A percentile compares a stretch with the other conserved stretches of the same genome.
phyloP scores from a whole-genome alignment of 805 yeast species.

The Starmerella sirachaensis region DNA sequence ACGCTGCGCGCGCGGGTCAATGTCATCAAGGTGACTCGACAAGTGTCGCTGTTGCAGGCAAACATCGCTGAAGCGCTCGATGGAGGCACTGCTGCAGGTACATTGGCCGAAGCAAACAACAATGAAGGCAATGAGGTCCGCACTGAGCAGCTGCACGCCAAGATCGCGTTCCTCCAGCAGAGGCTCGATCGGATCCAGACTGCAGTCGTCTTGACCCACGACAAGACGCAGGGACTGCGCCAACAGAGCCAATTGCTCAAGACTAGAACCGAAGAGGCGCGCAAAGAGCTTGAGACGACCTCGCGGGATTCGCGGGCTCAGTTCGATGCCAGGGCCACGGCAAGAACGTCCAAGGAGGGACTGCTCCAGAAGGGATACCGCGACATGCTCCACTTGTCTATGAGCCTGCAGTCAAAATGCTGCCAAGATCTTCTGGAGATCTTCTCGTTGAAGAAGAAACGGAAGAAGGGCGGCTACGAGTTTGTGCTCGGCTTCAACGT shows the following conservation, averaged over 20 bases:
- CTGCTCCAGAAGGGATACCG: constrained; percentile 19
- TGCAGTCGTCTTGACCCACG: constrained; percentile 14
- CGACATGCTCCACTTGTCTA: constrained; percentile 16
- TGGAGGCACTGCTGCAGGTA: constrained; percentile 1
- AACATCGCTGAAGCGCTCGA: constrained; percentile 13
- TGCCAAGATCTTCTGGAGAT: constrained; percentile 20
- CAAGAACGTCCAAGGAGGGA: constrained; percentile 5
- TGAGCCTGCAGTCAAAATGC: constrained; percentile 20
- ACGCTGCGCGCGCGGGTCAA: constrained; percentile 21
- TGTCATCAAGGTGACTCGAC: constrained; percentile 20
- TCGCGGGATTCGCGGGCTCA: background rate
- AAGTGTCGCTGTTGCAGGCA: constrained; percentile 14
- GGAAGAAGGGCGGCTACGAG: constrained; percentile 22
- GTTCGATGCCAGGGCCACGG: background rate
- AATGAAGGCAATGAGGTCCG: constrained; percentile 14
- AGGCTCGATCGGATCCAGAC: constrained; percentile 13
- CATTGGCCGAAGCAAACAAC: too few relatives aligned
- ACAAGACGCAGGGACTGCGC: constrained; percentile 10
- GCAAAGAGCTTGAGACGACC: background rate
- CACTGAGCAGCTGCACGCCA: constrained; percentile 16
- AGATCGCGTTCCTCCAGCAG: constrained; percentile 16
- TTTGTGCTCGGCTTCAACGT: constrained; percentile 26
- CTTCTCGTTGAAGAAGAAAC: constrained; percentile 21
- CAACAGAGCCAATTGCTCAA: constrained; percentile 9
- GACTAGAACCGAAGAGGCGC: background rate